Conservation (phyloP, 345 rosid genomes). For the Carallia pectinifolia region DNA sequence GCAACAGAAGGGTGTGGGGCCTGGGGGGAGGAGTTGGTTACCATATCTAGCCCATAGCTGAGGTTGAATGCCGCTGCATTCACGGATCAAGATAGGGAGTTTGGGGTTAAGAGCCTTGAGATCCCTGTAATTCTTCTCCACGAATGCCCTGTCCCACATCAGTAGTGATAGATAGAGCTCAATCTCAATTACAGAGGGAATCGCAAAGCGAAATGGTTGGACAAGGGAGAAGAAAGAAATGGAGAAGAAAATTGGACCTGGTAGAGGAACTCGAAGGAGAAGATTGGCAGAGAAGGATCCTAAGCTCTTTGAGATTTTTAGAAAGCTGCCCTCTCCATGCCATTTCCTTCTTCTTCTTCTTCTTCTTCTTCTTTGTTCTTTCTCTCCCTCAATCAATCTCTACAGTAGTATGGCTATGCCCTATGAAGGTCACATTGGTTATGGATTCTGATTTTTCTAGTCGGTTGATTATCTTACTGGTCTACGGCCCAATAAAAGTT, state of each 20-base stretch:
- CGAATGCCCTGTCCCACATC: constrained; percentile 48
- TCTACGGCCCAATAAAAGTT: too few species aligned
- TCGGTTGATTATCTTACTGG: too few species aligned
- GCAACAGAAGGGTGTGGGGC: not conserved
- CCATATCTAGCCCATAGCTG: constrained; percentile 98
- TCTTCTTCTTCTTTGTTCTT: not conserved
- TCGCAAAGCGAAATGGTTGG: too few species aligned
- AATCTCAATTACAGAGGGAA: too few species aligned
- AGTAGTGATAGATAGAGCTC: too few species aligned
- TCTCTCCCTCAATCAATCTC: too few species aligned
- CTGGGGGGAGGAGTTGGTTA: constrained; percentile 16
- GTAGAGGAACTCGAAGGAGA: constrained; percentile 29
- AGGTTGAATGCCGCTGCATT: constrained; percentile 73
- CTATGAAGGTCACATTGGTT: too few species aligned
- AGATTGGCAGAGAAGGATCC: constrained; percentile 31
- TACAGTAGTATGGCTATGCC: too few species aligned
- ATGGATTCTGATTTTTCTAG: too few species aligned
- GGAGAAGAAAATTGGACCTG: constrained; percentile 11
- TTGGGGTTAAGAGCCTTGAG: constrained; percentile 86
- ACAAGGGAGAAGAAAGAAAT: not conserved
- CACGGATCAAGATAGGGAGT: constrained; percentile 82
- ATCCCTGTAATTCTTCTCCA: constrained; percentile 83
- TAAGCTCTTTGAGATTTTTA: constrained; percentile 30
- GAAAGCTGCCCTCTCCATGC: constrained; percentile 37
- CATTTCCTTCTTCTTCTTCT: constrained; percentile 14